Evolutionary conservation across 2,329 filamentous ascomycete genomes (phyloP), one percentile per base, ranked within the genome.

Genomic region (Pestalotiopsis sp.): DNA sequence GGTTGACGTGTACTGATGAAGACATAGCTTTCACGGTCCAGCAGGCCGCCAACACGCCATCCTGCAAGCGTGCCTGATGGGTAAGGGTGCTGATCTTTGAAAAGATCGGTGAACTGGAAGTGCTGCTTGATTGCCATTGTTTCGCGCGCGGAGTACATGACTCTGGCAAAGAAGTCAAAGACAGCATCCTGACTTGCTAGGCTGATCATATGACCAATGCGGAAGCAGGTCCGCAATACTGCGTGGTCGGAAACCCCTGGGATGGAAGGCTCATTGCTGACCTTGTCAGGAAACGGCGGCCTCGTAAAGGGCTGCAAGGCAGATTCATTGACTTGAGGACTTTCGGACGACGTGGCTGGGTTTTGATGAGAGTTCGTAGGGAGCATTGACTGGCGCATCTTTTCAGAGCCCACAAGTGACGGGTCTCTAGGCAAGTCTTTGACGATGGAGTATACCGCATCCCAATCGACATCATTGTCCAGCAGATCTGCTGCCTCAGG

Each of bases 91-190:
- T 82, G 82, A 23, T 88, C 84, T 69, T 88, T 87, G 72, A 89
- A 90, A 0, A 93, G 77, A 72, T 92, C 90, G 52, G 83, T 82
- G 64, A 93, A 87, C n/a, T 88, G 84, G 70, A 93, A 92, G 67
- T 87, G 82, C 74, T 93, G 90, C 70, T 84, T 87, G 23, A 76
- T 80, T 7, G 75, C 73, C 6, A 80, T 77, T 13, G 79, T 77
- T 68, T 90, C 87, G 0, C 90, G 85, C 66, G 81, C 85, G 0
- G 90, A 91, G 65, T 83, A 83, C 1, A 81, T 81, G 1, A 92
- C 86, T 31, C 87, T 83, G 3, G 89, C 89, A 74, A 90, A 93
- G 0, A 93, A 78, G 75, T 92, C 90, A 69, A 92, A 85, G 0
- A 86, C 75, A 3, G 81, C 82, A 0, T 80, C 74, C 23, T 80